Conservation (phyloP, 805 yeast genomes). For the Pichia pseudocactophila region DNA sequence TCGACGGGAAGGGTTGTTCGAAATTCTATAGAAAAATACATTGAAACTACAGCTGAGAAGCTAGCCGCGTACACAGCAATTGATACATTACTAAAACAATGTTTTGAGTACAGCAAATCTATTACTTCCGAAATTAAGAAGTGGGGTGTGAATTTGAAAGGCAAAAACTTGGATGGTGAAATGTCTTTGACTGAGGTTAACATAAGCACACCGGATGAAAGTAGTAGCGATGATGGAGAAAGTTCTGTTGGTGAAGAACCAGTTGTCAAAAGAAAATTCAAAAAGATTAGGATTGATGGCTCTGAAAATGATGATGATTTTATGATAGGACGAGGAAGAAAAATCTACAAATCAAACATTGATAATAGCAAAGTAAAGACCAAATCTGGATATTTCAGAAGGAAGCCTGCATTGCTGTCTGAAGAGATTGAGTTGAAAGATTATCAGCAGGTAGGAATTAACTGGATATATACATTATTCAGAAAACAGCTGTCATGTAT, state of each 20-base stretch:
- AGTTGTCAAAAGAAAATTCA: constrained; percentile 32
- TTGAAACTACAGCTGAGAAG: constrained; percentile 60
- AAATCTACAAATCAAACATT: constrained; percentile 23
- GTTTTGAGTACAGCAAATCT: constrained; percentile 65
- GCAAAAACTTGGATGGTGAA: constrained; percentile 43
- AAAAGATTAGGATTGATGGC: constrained; percentile 30
- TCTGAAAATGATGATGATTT: constrained; percentile 28
- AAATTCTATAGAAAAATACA: constrained; percentile 57
- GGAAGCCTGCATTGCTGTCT: constrained; percentile 63
- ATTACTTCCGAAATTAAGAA: constrained; percentile 64
- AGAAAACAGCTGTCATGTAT: constrained; percentile 79
- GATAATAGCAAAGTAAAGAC: constrained; percentile 14
- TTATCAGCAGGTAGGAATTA: constrained; percentile 95
- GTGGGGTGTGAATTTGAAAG: constrained; percentile 84
- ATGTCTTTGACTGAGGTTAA: constrained; percentile 51
- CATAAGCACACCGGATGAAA: constrained; percentile 18
- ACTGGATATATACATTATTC: constrained; percentile 82
- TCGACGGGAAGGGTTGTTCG: constrained; percentile 8
- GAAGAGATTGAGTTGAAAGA: constrained; percentile 62
- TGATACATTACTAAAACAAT: constrained; percentile 78
- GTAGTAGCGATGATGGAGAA: constrained; percentile 12
- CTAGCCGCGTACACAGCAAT: constrained; percentile 89
- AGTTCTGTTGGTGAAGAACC: constrained; percentile 25
- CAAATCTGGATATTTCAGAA: constrained; percentile 41
- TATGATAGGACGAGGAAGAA: constrained; percentile 13